Conservation (phyloP, 306 rosid species). For the Cyamopsis tetragonoloba region DNA sequence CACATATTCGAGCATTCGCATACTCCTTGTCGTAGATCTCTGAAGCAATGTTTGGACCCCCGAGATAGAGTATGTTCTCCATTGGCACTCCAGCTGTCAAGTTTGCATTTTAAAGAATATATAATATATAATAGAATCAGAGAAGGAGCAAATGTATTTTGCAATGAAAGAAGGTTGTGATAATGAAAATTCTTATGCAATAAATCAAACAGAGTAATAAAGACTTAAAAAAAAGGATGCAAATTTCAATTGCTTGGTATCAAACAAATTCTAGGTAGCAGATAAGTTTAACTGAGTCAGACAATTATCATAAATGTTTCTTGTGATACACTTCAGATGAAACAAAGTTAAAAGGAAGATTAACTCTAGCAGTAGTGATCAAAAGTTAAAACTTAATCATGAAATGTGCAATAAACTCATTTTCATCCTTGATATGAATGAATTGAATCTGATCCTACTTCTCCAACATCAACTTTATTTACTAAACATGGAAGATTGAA, state of each 20-base stretch:
- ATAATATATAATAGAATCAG: too few species aligned
- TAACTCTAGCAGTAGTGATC: not conserved
- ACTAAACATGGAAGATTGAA: not conserved
- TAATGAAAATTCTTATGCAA: not conserved
- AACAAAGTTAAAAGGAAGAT: too few species aligned
- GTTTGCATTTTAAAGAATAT: not conserved
- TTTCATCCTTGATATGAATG: not conserved
- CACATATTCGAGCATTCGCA: constrained; percentile 96
- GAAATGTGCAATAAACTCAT: not conserved
- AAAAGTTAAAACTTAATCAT: not conserved
- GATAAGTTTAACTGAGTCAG: not conserved
- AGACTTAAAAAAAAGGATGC: not conserved
- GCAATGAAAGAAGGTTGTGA: not conserved
- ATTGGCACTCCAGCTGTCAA: constrained; percentile 69
- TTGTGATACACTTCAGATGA: not conserved
- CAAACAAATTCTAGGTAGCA: not conserved
- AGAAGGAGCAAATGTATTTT: not conserved
- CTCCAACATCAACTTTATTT: not conserved
- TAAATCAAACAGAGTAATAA: not conserved
- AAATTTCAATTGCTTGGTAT: not conserved
- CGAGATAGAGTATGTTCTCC: constrained; percentile 91
- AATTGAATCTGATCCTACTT: not conserved
- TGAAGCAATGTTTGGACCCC: constrained; percentile 94
- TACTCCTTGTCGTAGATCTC: constrained; percentile 92
- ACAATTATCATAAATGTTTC: not conserved